Conservation (phyloP, 345 rosid species). For the Triadica sebifera region DNA sequence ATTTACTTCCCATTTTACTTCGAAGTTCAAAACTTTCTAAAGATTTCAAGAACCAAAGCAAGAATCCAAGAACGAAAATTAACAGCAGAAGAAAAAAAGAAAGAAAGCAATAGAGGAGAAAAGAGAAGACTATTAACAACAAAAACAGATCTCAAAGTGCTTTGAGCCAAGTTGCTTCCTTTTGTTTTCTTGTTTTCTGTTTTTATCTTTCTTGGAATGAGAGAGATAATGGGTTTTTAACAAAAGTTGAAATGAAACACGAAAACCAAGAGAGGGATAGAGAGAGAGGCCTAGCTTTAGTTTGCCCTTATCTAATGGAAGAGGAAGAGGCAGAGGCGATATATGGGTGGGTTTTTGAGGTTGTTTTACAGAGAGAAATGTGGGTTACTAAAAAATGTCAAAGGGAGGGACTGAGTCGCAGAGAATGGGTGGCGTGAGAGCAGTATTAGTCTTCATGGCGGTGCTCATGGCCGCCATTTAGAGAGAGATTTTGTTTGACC, state of each 20-base stretch:
- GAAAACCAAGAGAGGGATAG: constrained; percentile 41
- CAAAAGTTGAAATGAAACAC: constrained; percentile 42
- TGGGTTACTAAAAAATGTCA: constrained; percentile 20
- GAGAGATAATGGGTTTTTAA: constrained; percentile 34
- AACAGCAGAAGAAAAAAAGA: neutral
- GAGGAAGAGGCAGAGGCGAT: neutral
- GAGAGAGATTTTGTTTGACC: constrained; percentile 43
- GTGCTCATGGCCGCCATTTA: constrained; percentile 43
- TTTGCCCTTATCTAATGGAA: neutral
- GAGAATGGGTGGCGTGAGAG: constrained; percentile 10
- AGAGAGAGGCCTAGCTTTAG: constrained; percentile 1
- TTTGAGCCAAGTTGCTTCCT: constrained; percentile 22
- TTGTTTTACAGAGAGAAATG: neutral
- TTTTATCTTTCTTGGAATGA: constrained; percentile 33
- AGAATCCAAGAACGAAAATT: constrained; percentile 9
- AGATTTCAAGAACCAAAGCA: constrained; percentile 20
- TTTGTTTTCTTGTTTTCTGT: constrained; percentile 11
- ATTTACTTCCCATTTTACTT: constrained; percentile 26
- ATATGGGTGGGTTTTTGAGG: constrained; percentile 6
- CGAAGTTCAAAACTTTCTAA: neutral
- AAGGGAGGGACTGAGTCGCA: constrained; percentile 25
- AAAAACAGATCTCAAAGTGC: constrained; percentile 32
- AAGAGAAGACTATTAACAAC: neutral
- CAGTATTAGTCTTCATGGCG: neutral
- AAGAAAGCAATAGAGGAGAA: neutral